Conservation (phyloP, 139 green algal species). For the Asterochloris erici region DNA sequence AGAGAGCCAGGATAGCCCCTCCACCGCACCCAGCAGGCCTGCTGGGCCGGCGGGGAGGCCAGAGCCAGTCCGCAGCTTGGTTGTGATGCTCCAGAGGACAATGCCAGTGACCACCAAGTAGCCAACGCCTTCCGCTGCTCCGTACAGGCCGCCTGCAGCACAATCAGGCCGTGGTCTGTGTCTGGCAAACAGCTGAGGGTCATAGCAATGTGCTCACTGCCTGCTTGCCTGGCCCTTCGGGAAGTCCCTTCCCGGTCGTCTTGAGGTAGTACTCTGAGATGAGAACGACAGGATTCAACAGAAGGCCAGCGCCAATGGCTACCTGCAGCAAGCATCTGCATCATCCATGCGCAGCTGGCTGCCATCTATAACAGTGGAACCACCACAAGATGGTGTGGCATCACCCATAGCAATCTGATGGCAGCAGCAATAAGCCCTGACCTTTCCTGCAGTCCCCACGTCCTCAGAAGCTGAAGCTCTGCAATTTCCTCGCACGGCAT, state of each 20-base stretch:
- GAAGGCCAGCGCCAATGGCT: slow-evolving; percentile 26
- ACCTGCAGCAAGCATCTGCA: not conserved
- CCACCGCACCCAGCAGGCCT: slow-evolving; percentile 73
- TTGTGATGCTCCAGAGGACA: slow-evolving; percentile 59
- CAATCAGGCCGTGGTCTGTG: not conserved
- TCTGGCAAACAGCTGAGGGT: not conserved
- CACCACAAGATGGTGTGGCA: not conserved
- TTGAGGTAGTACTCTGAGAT: slow-evolving; percentile 57
- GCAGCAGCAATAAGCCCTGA: no score
- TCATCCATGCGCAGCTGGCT: no score
- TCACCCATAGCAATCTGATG: not conserved
- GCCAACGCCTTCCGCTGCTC: slow-evolving; percentile 30
- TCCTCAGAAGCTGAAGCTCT: no score
- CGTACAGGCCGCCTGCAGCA: slow-evolving; percentile 2
- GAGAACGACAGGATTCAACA: slow-evolving; percentile 45
- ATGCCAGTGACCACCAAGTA: slow-evolving; percentile 63
- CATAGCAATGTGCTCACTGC: slow-evolving; percentile 33
- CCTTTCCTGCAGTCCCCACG: no score
- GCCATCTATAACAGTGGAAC: no score
- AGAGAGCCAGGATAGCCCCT: slow-evolving; percentile 60
- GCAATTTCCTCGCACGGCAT: no score
- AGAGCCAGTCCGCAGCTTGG: slow-evolving; percentile 67
- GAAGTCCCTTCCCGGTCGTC: slow-evolving; percentile 49
- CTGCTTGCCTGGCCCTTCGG: slow-evolving; percentile 19
- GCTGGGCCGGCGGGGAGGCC: slow-evolving; percentile 67